Base-by-base conservation (phyloP, 148 eudicot genomes). In the Rhododendron simsii region DNA sequence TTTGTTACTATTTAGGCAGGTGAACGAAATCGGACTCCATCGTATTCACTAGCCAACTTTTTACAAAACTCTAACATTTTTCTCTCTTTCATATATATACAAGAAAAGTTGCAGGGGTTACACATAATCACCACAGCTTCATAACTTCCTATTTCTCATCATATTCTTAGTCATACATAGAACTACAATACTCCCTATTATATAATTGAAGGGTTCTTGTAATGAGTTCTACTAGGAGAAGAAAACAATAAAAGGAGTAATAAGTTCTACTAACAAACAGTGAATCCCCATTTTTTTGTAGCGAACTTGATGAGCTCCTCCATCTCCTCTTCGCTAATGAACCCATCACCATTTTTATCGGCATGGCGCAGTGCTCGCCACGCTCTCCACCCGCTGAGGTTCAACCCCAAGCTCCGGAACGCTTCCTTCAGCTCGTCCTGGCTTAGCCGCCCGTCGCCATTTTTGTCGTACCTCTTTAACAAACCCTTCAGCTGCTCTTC, bases 281-380 rank as follows among this genome's bases (percentile, higher is more conserved):
- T 30, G 39, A 71, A 71, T 12, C 76, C 39, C 76, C 76, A 71
- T 30, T 71, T 71, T 3, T 35, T 28, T 1, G 76, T 4, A 4
- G 76, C 7, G 15, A 30, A 71, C 76, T 71, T 71, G 37, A 71
- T 39, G 18, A 30, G 39, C 76, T 71, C 76, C 39, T 71, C 3
- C 76, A 76, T 37, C 81, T 80, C 83, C 20, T 50, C 83, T 14
- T 80, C 63, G 1, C 67, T 81, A 33, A 81, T 55, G 83, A 16
- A 55, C 44, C 83, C 83, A 81, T 81, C 83, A 26, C 69, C 47
- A 33, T 81, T 55, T 20, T 2, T 26, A 81, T 81, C 83, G 23
- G 67, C 69, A 1, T 81, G 67, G 12, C 47, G 26, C 11, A 81
- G 23, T 4, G 67, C 83, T 4, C 26, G 39, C 44, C 83, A 15